A percentile compares a stretch with the other conserved stretches of the same genome.
phyloP scores from a whole-genome alignment of 2,329 filamentous ascomycete species.

The Arthrocladium fulminans region DNA sequence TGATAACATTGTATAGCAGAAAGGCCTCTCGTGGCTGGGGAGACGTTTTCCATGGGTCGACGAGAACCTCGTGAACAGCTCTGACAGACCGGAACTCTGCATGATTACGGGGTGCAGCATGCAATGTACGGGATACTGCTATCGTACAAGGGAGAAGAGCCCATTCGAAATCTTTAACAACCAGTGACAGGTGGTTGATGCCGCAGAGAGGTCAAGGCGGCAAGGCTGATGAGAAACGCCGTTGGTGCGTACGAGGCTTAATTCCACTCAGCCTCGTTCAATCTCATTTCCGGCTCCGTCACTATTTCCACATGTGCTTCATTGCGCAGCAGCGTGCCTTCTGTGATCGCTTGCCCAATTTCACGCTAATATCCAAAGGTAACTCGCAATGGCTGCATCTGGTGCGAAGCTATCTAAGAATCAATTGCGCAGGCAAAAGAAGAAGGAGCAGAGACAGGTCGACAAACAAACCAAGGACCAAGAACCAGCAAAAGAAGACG shows the following conservation, averaged over 20 bases:
- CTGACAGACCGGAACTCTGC: not conserved
- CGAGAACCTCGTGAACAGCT: conserved; percentile 1
- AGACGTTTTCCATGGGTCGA: conserved; percentile 2
- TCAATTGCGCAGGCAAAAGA: conserved; percentile 83
- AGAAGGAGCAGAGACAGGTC: conserved; percentile 96
- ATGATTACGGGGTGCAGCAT: not conserved
- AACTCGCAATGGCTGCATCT: conserved; percentile 16
- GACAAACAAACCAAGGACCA: conserved; percentile 47
- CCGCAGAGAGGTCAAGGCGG: too few species aligned
- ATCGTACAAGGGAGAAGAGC: too few species aligned
- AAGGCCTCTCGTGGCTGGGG: not conserved
- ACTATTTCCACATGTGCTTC: not conserved
- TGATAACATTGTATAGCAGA: conserved; percentile 1
- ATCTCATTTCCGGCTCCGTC: too few species aligned
- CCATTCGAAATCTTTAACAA: too few species aligned
- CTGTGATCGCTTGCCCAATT: not conserved
- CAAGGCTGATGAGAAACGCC: too few species aligned
- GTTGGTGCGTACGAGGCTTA: too few species aligned
- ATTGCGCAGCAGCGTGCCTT: not conserved
- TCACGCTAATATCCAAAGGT: not conserved
- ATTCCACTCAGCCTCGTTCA: not conserved
- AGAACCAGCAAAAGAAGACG: not conserved
- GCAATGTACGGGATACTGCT: too few species aligned
- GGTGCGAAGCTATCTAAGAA: conserved; percentile 76
- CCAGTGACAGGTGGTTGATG: too few species aligned